A percentile compares a stretch with the other conserved stretches of the same genome.
These are phyloP conservation scores for Leptographium radiaticola DNA, from an alignment of 2,329 filamentous ascomycete species.

Conservation along the genomic window DNA sequence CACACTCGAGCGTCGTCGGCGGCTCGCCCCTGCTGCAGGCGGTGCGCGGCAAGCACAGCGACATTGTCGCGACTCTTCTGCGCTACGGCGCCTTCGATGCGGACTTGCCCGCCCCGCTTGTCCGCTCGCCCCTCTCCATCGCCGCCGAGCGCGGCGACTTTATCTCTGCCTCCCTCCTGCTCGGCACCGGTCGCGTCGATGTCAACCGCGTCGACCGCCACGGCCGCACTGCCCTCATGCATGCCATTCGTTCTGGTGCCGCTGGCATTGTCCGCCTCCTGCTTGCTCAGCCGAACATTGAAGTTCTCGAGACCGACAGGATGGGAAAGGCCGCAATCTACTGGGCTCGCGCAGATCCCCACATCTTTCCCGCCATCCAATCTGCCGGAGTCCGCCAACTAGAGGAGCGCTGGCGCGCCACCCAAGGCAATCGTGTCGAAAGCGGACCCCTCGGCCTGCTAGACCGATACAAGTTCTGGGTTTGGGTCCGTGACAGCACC, in stretches of 20 bases:
- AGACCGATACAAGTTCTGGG: too few species aligned
- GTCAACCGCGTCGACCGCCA: not conserved
- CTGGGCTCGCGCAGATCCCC: too few species aligned
- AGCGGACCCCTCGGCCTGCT: too few species aligned
- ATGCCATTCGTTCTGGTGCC: not conserved
- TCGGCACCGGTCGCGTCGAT: not conserved
- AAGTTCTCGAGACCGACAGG: not conserved
- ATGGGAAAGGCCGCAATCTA: not conserved
- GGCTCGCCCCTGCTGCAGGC: not conserved
- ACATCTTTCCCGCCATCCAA: too few species aligned
- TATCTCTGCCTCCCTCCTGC: not conserved
- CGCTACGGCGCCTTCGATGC: not conserved
- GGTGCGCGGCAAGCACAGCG: not conserved
- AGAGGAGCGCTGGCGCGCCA: too few species aligned
- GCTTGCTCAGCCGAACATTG: not conserved
- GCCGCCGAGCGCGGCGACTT: not conserved
- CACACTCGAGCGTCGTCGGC: not conserved
- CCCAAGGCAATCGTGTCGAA: too few species aligned
- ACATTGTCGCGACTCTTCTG: not conserved
- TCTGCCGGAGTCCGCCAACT: too few species aligned
- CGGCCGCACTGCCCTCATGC: not conserved
- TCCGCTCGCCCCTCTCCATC: not conserved
- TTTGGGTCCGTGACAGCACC: too few species aligned
- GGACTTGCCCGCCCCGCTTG: not conserved
- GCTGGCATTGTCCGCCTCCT: not conserved